A percentile compares a stretch with the other conserved stretches of the same genome.
Evolutionary conservation across 2,329 filamentous ascomycete genomes (phyloP).

Genomic region (Cyclaneusma minus): DNA sequence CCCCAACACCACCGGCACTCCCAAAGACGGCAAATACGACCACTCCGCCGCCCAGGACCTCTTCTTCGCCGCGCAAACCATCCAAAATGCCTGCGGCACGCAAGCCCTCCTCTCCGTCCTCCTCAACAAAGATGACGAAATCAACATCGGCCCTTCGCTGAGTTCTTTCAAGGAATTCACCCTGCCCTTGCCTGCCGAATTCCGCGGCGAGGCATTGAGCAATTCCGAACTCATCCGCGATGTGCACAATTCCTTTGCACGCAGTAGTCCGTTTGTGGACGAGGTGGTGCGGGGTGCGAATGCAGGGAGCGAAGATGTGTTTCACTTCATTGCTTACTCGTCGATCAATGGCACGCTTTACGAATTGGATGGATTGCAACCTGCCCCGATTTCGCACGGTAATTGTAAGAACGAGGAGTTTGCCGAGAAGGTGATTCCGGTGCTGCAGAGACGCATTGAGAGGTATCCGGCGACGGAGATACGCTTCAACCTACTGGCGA

Average conservation of each 20-base stretch:
- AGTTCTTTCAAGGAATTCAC: constrained; percentile 60
- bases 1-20: constrained; percentile 44
- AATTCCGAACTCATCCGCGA: constrained; percentile 45
- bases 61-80: constrained; percentile 94
- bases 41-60: constrained; percentile 55
- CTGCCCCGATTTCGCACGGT: constrained; percentile 81
- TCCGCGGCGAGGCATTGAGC: constrained; percentile 54
- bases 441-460: constrained; percentile 68
- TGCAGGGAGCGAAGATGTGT: constrained; percentile 72
- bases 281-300: constrained; percentile 64
- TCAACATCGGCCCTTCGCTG: constrained; percentile 46
- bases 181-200: constrained; percentile 46
- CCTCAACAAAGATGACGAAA: constrained; percentile 58
- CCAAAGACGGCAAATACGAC: constrained; percentile 73
- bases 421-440: constrained; percentile 67
- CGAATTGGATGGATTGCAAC: constrained; percentile 89
- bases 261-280: constrained; percentile 74
- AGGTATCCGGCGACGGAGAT: constrained; percentile 82
- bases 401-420: constrained; percentile 56
- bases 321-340: constrained; percentile 96
- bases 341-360: constrained; percentile 67
- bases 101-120: constrained; percentile 87
- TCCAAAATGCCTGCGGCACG: constrained; percentile 96
- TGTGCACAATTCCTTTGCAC: constrained; percentile 61
- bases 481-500: constrained; percentile 87